Conservation (phyloP, 345 rosid species). For the Salix suchowensis region DNA sequence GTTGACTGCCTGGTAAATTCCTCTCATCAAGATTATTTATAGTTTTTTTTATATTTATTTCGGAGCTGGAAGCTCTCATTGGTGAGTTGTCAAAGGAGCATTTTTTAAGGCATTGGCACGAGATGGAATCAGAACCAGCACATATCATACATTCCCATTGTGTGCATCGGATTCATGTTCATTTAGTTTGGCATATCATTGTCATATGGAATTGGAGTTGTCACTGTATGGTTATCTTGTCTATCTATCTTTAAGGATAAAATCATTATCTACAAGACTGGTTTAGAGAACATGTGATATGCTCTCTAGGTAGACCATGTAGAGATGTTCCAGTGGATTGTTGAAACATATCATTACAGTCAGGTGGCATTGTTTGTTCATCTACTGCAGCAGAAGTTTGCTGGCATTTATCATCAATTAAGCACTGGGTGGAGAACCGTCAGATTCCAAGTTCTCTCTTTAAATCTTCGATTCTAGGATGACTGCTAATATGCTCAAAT, state of each 20-base stretch:
- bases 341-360: background rate
- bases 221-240: background rate
- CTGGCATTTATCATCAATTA: background rate
- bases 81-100: no score
- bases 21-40: constrained; percentile 14
- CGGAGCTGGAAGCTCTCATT: background rate
- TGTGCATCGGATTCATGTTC: background rate
- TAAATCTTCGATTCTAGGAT: background rate
- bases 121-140: no score
- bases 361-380: background rate
- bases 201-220: background rate
- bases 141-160: background rate
- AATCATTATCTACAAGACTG: background rate
- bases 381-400: background rate
- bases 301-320: background rate
- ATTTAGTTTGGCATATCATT: background rate
- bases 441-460: background rate
- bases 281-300: background rate
- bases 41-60: background rate
- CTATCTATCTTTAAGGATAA: background rate
- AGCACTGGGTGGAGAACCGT: background rate
- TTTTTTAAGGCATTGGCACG: no score
- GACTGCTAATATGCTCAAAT: background rate
- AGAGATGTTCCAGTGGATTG: background rate
- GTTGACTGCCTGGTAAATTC: constrained; percentile 64